A percentile compares a stretch with the other conserved stretches of the same genome.
Conservation (phyloP, 371 early-diverging fungal species). For the Rhizopus delemar region DNA sequence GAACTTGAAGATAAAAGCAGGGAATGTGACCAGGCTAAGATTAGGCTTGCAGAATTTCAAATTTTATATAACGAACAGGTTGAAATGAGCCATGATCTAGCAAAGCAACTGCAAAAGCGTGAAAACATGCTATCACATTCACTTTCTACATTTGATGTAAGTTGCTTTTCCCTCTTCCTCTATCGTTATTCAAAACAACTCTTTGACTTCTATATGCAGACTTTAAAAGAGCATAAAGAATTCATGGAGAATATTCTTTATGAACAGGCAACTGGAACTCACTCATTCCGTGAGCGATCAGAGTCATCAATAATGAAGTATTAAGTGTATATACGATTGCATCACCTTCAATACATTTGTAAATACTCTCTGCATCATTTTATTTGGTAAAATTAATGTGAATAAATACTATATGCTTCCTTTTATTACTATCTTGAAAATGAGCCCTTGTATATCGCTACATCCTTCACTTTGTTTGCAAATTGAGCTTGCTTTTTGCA, state of each 20-base stretch:
- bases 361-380: conserved; percentile 5
- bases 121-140: conserved; percentile 28
- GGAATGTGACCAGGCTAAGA: conserved; percentile 5
- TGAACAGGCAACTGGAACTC: conserved; percentile 43
- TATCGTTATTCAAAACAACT: not conserved
- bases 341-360: not conserved
- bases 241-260: conserved; percentile 43
- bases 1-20: conserved; percentile 20
- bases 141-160: conserved; percentile 34
- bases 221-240: conserved; percentile 38
- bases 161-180: conserved; percentile 5
- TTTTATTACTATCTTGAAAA: too few relatives aligned
- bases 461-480: too few relatives aligned
- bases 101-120: conserved; percentile 29
- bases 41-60: conserved; percentile 3
- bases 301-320: conserved; percentile 11
- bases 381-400: not conserved
- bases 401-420: too few relatives aligned
- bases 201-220: conserved; percentile 17
- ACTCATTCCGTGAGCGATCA: conserved; percentile 15
- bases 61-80: conserved; percentile 2
- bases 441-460: too few relatives aligned
- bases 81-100: conserved; percentile 8
- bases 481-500: too few relatives aligned
- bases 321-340: not conserved